Percentiles rank a stretch among this genome's conserved stretches.
Evolutionary conservation across 257 asterid genomes (phyloP).

Genomic region (Orobanche coerulescens): DNA sequence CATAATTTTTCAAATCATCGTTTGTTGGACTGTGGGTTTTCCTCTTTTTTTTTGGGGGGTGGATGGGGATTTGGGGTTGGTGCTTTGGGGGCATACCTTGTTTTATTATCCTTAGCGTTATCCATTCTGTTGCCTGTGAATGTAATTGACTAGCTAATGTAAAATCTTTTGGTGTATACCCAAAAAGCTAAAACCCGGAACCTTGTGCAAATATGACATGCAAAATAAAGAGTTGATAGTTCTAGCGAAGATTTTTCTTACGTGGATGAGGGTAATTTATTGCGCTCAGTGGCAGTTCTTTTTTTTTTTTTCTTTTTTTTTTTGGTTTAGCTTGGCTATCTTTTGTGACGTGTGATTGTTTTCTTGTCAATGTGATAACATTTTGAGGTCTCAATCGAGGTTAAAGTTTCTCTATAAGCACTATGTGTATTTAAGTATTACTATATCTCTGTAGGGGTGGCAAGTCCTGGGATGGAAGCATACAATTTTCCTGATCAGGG

Average conservation of each 20-base stretch:
- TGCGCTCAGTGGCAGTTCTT: not conserved
- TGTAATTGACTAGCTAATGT: not conserved
- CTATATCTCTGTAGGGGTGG: conserved; percentile 33
- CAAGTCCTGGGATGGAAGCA: conserved; percentile 58
- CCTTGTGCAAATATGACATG: not conserved
- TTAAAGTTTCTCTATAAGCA: conserved; percentile 9
- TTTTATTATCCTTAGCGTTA: too few relatives aligned
- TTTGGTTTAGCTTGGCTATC: conserved; percentile 8
- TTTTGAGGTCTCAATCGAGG: not conserved
- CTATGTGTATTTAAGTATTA: conserved; percentile 14
- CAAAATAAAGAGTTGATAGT: not conserved
- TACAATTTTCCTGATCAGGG: conserved; percentile 56
- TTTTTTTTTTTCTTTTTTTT: not conserved
- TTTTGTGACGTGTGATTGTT: not conserved
- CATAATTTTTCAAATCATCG: too few relatives aligned
- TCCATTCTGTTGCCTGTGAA: too few relatives aligned
- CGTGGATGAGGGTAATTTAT: not conserved
- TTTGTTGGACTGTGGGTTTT: too few relatives aligned
- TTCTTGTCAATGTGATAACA: not conserved
- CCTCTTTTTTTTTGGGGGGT: too few relatives aligned
- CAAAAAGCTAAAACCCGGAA: not conserved
- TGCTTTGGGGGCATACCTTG: too few relatives aligned
- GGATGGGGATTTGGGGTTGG: too few relatives aligned
- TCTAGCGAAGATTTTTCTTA: not conserved
- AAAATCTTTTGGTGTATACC: not conserved